Conservation (phyloP, 2,329 filamentous ascomycete genomes). For the Pseudogymnoascus sp. region DNA sequence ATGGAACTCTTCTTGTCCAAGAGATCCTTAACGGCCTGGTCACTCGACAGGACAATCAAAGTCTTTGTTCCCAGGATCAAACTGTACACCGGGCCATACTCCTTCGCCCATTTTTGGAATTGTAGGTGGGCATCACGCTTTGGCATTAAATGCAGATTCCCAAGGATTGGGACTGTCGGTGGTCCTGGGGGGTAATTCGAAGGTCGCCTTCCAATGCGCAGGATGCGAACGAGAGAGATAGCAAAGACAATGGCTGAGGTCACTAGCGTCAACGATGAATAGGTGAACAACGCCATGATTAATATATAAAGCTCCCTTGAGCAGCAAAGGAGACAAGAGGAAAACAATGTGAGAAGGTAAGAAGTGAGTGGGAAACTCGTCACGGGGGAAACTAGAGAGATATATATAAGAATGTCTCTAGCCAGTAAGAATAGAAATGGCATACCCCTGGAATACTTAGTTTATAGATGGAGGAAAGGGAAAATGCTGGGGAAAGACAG, state of each 20-base stretch:
- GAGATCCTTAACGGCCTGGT: constrained; percentile 16
- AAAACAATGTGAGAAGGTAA: background rate
- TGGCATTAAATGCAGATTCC: constrained; percentile 16
- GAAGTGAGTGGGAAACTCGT: background rate
- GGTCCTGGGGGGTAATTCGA: constrained; percentile 15
- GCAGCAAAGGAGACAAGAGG: constrained; percentile 16
- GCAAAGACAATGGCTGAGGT: constrained; percentile 16
- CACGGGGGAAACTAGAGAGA: background rate
- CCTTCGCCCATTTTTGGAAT: constrained; percentile 17
- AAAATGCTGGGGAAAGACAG: background rate
- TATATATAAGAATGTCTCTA: background rate
- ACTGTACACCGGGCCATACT: constrained; percentile 26
- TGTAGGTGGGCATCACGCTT: constrained; percentile 10
- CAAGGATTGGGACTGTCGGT: constrained; percentile 15
- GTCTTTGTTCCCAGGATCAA: constrained; percentile 17
- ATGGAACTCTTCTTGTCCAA: constrained; percentile 16
- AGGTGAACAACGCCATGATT: background rate
- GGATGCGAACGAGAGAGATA: constrained; percentile 65
- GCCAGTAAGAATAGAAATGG: background rate
- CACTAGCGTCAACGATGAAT: background rate
- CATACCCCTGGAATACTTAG: background rate
- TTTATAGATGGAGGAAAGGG: background rate
- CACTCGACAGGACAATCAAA: constrained; percentile 14
- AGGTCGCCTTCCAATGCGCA: constrained; percentile 10
- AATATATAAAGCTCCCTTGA: background rate